These are phyloP conservation scores for Suillus brevipes DNA, from an alignment of 768 basidiomycete genomes.

Conservation along the genomic window DNA sequence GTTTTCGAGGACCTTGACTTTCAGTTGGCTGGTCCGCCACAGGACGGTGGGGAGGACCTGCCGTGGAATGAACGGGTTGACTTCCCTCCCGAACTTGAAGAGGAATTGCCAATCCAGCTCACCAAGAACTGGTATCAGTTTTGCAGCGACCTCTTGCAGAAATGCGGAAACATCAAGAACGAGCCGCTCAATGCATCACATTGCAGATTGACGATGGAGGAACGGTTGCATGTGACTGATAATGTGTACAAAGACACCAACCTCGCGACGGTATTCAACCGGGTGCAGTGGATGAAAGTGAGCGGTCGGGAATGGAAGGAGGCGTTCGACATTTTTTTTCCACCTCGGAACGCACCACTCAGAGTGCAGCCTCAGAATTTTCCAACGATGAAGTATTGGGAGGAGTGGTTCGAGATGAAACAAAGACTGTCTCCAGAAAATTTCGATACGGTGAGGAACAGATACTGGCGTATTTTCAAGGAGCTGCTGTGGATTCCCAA, in stretches of 20 bases:
- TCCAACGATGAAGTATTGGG: neutral
- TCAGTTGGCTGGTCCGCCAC: neutral
- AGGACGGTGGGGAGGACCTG: neutral
- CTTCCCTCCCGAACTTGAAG: neutral
- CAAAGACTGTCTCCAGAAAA: neutral
- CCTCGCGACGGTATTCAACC: neutral
- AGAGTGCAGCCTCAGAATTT: slow-evolving; percentile 1
- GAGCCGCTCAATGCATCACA: neutral
- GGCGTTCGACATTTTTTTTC: neutral
- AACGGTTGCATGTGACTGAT: neutral
- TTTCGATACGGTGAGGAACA: neutral
- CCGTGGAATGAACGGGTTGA: neutral
- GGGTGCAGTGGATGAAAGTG: neutral
- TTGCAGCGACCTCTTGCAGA: neutral
- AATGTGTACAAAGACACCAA: neutral
- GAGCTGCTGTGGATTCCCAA: neutral
- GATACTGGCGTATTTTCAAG: neutral
- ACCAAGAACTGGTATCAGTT: slow-evolving; percentile 1
- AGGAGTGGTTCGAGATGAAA: neutral
- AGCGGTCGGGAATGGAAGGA: neutral
- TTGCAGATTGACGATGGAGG: neutral
- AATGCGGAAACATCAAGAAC: neutral
- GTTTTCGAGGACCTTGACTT: neutral
- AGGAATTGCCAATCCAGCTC: fast-evolving
- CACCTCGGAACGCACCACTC: neutral